phyloP scores from a whole-genome alignment of 306 rosid species.

The Gillenia trifoliata region DNA sequence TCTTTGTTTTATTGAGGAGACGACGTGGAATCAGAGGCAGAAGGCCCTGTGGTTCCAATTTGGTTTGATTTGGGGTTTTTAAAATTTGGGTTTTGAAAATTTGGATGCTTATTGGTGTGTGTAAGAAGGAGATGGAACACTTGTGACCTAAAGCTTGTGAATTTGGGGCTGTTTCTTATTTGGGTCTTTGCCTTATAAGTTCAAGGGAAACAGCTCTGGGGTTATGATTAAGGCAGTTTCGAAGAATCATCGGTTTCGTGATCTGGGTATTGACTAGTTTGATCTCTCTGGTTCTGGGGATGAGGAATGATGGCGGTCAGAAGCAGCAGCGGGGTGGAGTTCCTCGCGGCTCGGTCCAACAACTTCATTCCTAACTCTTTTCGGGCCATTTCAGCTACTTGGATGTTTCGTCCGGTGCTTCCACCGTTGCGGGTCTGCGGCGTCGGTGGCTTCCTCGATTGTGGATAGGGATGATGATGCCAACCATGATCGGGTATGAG shows the following conservation, averaged over 20 bases:
- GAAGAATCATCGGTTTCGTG: constrained; percentile 45
- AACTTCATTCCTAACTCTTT: constrained; percentile 77
- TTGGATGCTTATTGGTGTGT: constrained; percentile 41
- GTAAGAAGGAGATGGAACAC: constrained; percentile 41
- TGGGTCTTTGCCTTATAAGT: constrained; percentile 26
- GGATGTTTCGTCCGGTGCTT: constrained; percentile 91
- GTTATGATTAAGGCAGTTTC: constrained; percentile 63
- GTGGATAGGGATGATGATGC: constrained; percentile 76
- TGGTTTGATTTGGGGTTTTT: constrained; percentile 19
- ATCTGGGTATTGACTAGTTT: constrained; percentile 42
- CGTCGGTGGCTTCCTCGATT: constrained; percentile 83
- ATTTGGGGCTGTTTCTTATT: constrained; percentile 44
- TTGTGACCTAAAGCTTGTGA: constrained; percentile 35
- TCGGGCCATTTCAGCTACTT: constrained; percentile 84
- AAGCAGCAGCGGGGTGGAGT: constrained; percentile 65
- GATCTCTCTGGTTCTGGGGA: constrained; percentile 58
- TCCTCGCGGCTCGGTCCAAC: constrained; percentile 45
- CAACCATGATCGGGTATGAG: constrained; percentile 70
- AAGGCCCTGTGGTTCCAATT: constrained; percentile 4
- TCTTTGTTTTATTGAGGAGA: constrained; percentile 20
- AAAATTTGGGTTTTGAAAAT: constrained; percentile 26
- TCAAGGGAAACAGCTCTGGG: constrained; percentile 40
- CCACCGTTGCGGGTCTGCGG: constrained; percentile 93
- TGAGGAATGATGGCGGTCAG: constrained; percentile 77
- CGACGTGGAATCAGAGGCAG: constrained; percentile 21